Evolutionary conservation across 1,284 basidiomycete species (phyloP), one percentile per base, ranked within the genome.

Genomic region (Leccinum pallidistipes): DNA sequence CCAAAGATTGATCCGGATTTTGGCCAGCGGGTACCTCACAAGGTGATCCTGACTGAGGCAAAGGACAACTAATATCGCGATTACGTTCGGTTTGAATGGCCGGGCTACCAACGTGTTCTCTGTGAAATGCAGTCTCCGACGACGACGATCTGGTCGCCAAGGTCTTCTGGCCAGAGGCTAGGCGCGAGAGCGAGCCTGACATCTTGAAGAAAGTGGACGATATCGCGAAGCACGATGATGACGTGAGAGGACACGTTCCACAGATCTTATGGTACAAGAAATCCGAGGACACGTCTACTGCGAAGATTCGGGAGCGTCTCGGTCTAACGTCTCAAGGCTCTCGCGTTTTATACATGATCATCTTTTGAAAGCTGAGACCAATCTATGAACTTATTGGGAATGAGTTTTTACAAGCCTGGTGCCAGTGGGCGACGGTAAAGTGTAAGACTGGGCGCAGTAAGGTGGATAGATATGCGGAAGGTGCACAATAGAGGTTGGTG

Each of bases 191-290:
- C 12, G 66, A 73, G 47, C 59, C 56, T 0, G 58, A 62, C 0
- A 61, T 71, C 3, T 49, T 75, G 43, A 14, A 57, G 8, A 58
- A 24, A 27, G 69, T 69, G 1, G 8, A 58, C 2, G 27, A 52
- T 11, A 56, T 66, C 3, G 63, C 62, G 1, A 24, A 63, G 24
- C 7, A 7, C 1, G 36, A 60, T 1, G n/a, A 6, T 0, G 36
- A 65, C 34, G 57, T 72, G 3, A 9, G 7, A 47, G 21, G 21
- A 18, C 70, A 73, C 31, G 27, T 75, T 45, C 69, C 70, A 0
- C 32, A 51, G 6, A 43, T 68, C 29, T 29, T 68, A 5, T 66
- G 55, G 11, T 54, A 40, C 8, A 3, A 60, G 11, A 58, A 55
- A 10, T 62, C 68, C 24, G 9, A n/a, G 0, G 54, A 49, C 0